phyloP scores from a whole-genome alignment of 371 early-diverging fungal species.

The Batkoa obscura region DNA sequence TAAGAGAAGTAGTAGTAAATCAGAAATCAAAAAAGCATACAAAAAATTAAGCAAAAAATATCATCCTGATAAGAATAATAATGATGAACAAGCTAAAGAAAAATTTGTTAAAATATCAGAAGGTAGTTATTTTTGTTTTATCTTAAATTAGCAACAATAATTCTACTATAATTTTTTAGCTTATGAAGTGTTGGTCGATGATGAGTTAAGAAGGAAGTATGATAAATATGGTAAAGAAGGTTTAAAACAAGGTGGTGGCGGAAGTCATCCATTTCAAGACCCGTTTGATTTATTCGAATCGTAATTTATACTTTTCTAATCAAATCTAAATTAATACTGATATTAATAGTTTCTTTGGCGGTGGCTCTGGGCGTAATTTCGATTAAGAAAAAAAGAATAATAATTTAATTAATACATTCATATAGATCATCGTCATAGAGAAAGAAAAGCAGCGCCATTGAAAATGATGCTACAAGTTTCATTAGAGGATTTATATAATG shows the following conservation, averaged over 20 bases:
- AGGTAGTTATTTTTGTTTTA: conserved; percentile 21
- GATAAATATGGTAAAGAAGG: conserved; percentile 92
- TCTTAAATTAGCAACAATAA: background rate
- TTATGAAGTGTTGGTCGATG: conserved; percentile 79
- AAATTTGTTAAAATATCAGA: conserved; percentile 85
- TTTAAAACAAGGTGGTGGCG: conserved; percentile 44
- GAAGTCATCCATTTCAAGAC: conserved; percentile 50
- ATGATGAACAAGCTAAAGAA: conserved; percentile 51
- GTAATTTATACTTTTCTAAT: conserved; percentile 9
- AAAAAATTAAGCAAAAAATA: conserved; percentile 68
- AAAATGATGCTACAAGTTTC: conserved; percentile 56
- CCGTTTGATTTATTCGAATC: conserved; percentile 89
- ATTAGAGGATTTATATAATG: conserved; percentile 75
- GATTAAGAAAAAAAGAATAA: background rate
- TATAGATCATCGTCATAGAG: conserved; percentile 24
- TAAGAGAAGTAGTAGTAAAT: conserved; percentile 46
- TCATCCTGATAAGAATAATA: conserved; percentile 87
- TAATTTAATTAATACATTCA: background rate
- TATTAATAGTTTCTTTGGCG: conserved; percentile 43
- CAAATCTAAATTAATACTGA: background rate
- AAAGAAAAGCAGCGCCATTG: conserved; percentile 61
- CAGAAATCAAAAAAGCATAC: conserved; percentile 85
- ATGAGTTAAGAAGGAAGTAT: conserved; percentile 75
- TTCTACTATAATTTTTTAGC: conserved; percentile 24
- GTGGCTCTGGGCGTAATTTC: conserved; percentile 17